Evolutionary conservation across 495 filamentous ascomycete species (phyloP), one percentile per base, ranked within the genome.

Genomic region (Neurospora sublineolata): DNA sequence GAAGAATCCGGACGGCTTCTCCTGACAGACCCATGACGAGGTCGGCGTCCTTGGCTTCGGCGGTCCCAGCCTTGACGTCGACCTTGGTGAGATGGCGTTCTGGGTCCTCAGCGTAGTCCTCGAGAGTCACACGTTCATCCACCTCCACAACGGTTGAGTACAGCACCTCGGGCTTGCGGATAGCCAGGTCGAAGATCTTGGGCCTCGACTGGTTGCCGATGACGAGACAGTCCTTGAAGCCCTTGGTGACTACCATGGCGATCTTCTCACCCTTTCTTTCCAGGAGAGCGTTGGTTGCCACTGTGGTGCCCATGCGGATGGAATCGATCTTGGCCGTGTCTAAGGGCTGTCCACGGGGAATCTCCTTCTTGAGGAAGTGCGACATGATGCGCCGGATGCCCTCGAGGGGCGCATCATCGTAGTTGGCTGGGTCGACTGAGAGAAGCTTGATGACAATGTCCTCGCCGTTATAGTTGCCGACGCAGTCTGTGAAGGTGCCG

Each of bases 231-330:
- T 99, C 95, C 68, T 89, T 91, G 82, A 99, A 99, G 0, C 95
- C 95, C 78, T 93, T 91, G 2, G 96, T 97, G 11, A 96, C 93
- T 27, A 98, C 87, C 75, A 99, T 86, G 3, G 90, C 95, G 72
- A 96, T 97, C 75, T 89, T 89, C 80, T 97, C 95, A 7, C 95
- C 95, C 81, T 98, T 99, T 71, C 95, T 82, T 81, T 99, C 96
- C 2, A 99, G 84, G 71, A 99, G 81, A 0, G 92, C 93, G 79
- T 96, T 96, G 16, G 93, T 96, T 0, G 93, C 93, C 36, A 96
- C 93, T 3, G 93, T 96, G 23, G 93, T 96, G 37, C 93, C 93
- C 93, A 96, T 94, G 68, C 92, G 89, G 70, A 95, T 92, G 46
- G 89, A 92, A 69, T 93, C 86, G 75, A 99, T 97, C 76, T 87